These are phyloP conservation scores for Phytophthora gonapodyides DNA, from an alignment of 352 stramenopile species.

Conservation along the genomic window DNA sequence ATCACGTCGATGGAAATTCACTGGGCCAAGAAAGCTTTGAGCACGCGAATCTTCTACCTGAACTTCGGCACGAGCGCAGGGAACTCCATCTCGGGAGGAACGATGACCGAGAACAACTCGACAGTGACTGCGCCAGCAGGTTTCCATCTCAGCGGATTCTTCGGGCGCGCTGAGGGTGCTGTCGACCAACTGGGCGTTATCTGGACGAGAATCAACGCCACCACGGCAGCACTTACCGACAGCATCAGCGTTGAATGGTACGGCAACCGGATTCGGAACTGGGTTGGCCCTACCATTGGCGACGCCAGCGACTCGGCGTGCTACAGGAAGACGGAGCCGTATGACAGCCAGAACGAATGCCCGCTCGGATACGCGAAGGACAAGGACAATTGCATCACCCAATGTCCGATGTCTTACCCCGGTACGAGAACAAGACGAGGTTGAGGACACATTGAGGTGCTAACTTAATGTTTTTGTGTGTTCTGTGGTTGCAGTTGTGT, in stretches of 20 bases:
- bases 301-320: slow-evolving; percentile 20
- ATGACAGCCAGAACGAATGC: slow-evolving; percentile 10
- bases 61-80: slow-evolving; percentile 7
- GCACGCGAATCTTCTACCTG: slow-evolving; percentile 15
- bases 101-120: slow-evolving; percentile 5
- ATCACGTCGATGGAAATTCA: slow-evolving; percentile 26
- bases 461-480: too few species aligned
- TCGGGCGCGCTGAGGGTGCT: slow-evolving; percentile 5
- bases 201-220: slow-evolving; percentile 12
- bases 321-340: slow-evolving; percentile 19
- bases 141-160: slow-evolving; percentile 17
- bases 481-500: too few species aligned
- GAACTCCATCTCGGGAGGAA: slow-evolving; percentile 11
- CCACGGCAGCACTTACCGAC: slow-evolving; percentile 4
- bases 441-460: too few species aligned
- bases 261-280: slow-evolving; percentile 20
- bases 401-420: slow-evolving; percentile 50
- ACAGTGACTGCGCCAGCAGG: slow-evolving; percentile 2
- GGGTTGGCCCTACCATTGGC: slow-evolving; percentile 15
- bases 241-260: slow-evolving; percentile 17
- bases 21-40: slow-evolving; percentile 17
- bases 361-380: slow-evolving; percentile 10
- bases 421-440: too few species aligned
- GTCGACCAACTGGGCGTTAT: slow-evolving; percentile 8
- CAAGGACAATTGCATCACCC: slow-evolving; percentile 12